Conservation (phyloP, 2,329 filamentous ascomycete genomes). For the Phyllosticta capitalensis region DNA sequence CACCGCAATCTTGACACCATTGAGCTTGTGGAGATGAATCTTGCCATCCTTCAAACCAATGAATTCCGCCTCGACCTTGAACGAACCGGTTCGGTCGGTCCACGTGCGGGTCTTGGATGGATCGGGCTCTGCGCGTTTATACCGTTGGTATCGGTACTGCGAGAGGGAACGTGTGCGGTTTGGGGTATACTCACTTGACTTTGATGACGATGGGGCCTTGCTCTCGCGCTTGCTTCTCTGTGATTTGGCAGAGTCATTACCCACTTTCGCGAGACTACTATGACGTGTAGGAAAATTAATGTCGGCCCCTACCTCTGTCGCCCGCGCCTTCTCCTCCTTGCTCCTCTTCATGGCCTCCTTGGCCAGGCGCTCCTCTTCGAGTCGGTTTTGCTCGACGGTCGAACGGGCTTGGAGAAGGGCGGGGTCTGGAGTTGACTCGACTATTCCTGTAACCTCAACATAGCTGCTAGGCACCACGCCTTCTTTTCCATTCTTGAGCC, state of each 20-base stretch:
- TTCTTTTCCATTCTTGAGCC: constrained; percentile 84
- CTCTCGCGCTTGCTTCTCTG: constrained; percentile 66
- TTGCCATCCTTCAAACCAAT: constrained; percentile 90
- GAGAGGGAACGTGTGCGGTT: constrained; percentile 10
- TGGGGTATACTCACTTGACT: constrained; percentile 56
- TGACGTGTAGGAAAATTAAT: constrained; percentile 66
- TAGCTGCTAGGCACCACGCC: constrained; percentile 96
- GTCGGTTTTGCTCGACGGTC: constrained; percentile 62
- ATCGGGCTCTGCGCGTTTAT: constrained; percentile 59
- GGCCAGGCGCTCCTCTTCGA: constrained; percentile 75
- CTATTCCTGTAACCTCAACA: constrained; percentile 71
- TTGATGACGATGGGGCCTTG: constrained; percentile 49
- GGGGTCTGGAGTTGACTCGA: constrained; percentile 39
- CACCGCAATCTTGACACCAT: constrained; percentile 96
- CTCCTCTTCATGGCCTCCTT: constrained; percentile 55
- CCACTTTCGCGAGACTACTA: constrained; percentile 64
- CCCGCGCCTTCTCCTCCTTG: constrained; percentile 21
- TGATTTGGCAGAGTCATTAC: constrained; percentile 56
- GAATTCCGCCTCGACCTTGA: constrained; percentile 96
- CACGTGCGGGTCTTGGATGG: constrained; percentile 74
- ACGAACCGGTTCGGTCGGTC: constrained; percentile 91
- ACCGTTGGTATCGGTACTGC: constrained; percentile 8
- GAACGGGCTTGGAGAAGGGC: constrained; percentile 53
- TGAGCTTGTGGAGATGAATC: constrained; percentile 94
- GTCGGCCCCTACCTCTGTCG: constrained; percentile 64